Evolutionary conservation across 495 filamentous ascomycete species (phyloP).

Genomic region (Xylaria scruposa): DNA sequence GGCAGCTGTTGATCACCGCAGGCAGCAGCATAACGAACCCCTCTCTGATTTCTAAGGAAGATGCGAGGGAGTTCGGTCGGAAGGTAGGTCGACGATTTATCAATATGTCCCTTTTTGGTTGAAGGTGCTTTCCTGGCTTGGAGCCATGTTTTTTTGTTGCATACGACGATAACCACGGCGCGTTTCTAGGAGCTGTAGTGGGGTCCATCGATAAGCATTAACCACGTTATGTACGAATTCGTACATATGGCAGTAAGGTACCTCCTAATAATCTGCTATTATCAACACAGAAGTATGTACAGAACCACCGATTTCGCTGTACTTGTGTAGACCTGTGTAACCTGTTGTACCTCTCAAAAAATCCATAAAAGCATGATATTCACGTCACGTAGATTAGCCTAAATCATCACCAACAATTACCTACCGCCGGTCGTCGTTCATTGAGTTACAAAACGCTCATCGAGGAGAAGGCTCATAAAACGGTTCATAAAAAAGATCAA

Average conservation of each 20-base stretch:
- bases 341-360: too few species aligned
- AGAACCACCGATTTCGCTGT: too few species aligned
- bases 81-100: background rate
- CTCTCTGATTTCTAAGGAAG: background rate
- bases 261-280: too few species aligned
- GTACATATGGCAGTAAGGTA: too few species aligned
- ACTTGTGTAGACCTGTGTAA: too few species aligned
- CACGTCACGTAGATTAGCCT: too few species aligned
- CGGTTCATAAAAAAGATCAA: background rate
- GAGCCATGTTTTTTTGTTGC: background rate
- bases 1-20: conserved; percentile 49
- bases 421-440: background rate
- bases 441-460: background rate
- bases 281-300: too few species aligned
- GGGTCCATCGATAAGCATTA: conserved; percentile 26
- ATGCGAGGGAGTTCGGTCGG: background rate
- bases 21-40: conserved; percentile 45
- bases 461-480: background rate
- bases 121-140: background rate
- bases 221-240: too few species aligned
- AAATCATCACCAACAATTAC: background rate
- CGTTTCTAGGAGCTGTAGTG: conserved; percentile 8
- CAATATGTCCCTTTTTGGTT: background rate
- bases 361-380: too few species aligned
- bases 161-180: background rate